Evolutionary conservation across 75 land plant species (phyloP).

Genomic region (Isoetes taiwanensis): DNA sequence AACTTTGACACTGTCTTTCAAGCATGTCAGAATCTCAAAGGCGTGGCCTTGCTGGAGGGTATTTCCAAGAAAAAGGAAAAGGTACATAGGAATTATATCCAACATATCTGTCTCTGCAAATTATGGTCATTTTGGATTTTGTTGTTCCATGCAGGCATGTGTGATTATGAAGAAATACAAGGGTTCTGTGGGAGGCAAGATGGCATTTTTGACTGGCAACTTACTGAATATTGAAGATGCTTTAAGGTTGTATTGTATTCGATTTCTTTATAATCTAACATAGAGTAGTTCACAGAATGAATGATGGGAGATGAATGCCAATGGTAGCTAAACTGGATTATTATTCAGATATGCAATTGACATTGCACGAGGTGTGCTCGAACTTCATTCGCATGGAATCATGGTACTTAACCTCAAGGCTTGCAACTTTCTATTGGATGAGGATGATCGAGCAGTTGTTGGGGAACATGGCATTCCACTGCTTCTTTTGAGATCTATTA

Average conservation of each 20-base stretch:
- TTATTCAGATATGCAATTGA: slow-evolving; percentile 54
- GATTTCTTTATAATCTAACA: too few species aligned
- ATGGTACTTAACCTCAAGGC: slow-evolving; percentile 87
- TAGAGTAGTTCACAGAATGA: too few species aligned
- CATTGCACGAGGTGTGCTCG: slow-evolving; percentile 54
- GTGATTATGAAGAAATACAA: slow-evolving; percentile 84
- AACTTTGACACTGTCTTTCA: slow-evolving; percentile 45
- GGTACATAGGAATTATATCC: slow-evolving; percentile 41
- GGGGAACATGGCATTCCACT: slow-evolving; percentile 85
- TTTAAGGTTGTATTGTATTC: slow-evolving; percentile 42
- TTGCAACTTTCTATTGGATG: slow-evolving; percentile 65
- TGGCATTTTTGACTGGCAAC: slow-evolving; percentile 65
- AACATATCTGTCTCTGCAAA: too few species aligned
- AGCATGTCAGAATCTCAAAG: slow-evolving; percentile 28
- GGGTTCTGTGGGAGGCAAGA: slow-evolving; percentile 80
- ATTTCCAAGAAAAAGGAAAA: slow-evolving; percentile 59
- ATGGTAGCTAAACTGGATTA: too few species aligned
- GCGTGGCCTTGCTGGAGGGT: slow-evolving; percentile 66
- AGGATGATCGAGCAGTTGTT: slow-evolving; percentile 50
- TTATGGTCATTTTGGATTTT: too few species aligned
- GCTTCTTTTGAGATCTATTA: slow-evolving; percentile 37
- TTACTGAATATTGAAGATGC: slow-evolving; percentile 54
- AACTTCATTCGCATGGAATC: slow-evolving; percentile 69
- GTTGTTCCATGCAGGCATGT: slow-evolving; percentile 41
- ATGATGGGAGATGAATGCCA: too few species aligned